These are phyloP conservation scores for Sclerospora graminicola DNA, from an alignment of 352 stramenopile species.

Conservation along the genomic window DNA sequence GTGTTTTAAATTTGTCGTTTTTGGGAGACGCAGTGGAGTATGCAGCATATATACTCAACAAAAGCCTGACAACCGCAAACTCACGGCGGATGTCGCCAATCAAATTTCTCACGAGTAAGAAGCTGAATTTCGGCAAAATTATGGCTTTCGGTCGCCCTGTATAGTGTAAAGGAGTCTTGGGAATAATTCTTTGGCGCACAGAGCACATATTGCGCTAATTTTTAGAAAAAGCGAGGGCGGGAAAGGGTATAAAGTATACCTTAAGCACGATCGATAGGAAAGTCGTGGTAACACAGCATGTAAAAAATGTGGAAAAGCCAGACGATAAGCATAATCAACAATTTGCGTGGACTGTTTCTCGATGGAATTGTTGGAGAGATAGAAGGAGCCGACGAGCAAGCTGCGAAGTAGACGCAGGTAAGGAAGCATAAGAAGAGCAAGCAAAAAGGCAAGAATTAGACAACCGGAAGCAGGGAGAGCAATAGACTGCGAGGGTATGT, in stretches of 20 bases:
- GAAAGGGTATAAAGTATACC: constrained; percentile 7
- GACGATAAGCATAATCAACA: too few relatives aligned
- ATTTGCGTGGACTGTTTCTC: neutral
- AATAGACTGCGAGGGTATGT: too few relatives aligned
- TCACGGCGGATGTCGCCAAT: constrained; percentile 1
- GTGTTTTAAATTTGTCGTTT: neutral
- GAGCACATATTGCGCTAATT: neutral
- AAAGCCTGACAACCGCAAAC: constrained; percentile 14
- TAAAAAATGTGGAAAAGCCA: constrained; percentile 5
- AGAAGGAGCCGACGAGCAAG: neutral
- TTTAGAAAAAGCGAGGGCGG: neutral
- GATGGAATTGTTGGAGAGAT: neutral
- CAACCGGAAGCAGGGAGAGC: too few relatives aligned
- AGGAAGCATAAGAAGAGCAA: too few relatives aligned
- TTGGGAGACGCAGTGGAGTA: constrained; percentile 8
- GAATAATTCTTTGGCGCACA: neutral
- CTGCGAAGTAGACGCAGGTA: too few relatives aligned
- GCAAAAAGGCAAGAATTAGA: too few relatives aligned
- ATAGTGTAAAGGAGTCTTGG: neutral
- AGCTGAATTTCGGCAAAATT: neutral
- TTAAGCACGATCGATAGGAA: neutral
- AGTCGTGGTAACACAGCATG: neutral
- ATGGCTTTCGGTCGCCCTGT: constrained; percentile 5
- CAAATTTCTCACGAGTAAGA: constrained; percentile 1
- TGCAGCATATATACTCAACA: constrained; percentile 19